Evolutionary conservation across 805 yeast genomes (phyloP).

Genomic region (Teunomyces stri): DNA sequence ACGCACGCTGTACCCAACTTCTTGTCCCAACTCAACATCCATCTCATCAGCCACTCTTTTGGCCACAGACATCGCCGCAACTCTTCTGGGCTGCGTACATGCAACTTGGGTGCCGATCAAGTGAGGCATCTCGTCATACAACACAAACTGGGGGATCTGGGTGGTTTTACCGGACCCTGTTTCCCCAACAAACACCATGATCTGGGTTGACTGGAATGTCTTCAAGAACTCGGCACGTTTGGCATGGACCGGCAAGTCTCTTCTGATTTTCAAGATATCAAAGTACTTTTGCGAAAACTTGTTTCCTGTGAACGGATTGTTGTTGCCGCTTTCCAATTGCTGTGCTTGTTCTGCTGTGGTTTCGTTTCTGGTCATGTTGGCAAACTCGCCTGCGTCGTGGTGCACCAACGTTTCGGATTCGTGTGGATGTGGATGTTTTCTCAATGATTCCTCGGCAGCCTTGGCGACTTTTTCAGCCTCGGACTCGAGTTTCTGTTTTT

Average conservation of each 20-base stretch:
- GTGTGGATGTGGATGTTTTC: conserved; percentile 45
- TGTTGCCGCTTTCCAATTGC: conserved; percentile 52
- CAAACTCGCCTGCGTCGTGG: conserved; percentile 69
- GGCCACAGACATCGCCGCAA: conserved; percentile 98
- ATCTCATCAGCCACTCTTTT: conserved; percentile 95
- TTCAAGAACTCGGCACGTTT: conserved; percentile 86
- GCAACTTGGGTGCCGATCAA: conserved; percentile 82
- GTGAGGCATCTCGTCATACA: conserved; percentile 91
- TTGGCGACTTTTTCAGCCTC: conserved; percentile 67
- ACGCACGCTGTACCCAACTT: conserved; percentile 93
- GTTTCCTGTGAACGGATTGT: conserved; percentile 79
- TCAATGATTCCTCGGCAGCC: conserved; percentile 55
- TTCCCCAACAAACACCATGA: conserved; percentile 98
- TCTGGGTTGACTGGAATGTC: conserved; percentile 82
- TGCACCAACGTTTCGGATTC: conserved; percentile 39
- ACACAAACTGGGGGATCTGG: conserved; percentile 94
- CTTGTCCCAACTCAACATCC: conserved; percentile 90
- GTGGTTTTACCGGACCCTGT: conserved; percentile 99
- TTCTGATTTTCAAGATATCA: conserved; percentile 73
- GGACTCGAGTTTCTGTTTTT: conserved; percentile 51
- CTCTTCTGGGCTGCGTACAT: conserved; percentile 96
- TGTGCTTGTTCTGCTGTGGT: conserved; percentile 68
- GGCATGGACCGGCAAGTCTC: conserved; percentile 90
- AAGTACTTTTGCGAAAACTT: conserved; percentile 63
- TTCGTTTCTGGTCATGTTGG: conserved; percentile 51